Base-by-base conservation (phyloP, 192 early-diverging fungal species). In the Umbelopsis isabellina region DNA sequence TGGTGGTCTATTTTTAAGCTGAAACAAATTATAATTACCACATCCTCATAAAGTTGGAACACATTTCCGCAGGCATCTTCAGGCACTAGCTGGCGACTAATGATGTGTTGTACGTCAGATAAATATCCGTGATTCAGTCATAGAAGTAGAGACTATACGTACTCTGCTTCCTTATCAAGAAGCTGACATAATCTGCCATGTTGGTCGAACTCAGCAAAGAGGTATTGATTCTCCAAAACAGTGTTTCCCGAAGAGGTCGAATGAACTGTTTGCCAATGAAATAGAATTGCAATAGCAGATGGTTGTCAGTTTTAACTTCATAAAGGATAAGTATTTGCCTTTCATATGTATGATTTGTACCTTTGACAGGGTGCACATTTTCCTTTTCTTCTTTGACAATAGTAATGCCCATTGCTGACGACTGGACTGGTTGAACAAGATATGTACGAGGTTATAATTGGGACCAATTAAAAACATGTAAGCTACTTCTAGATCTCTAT, bases 1-100 rank as follows among this genome's bases (percentile, higher is more conserved):
- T 41, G 6, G 6, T 41, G 37, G 37, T 41, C 37, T 41, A 41
- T 9, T 41, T 41, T 41, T 41, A 41, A 5, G 37, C 37, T 41
- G 10, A 41, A 5, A 41, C 37, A 41, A 41, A 9, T 41, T 2
- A 37, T 22, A 77, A 71, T 46, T 76, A 83, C 82, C 48, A 94
- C 85, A 82, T 99, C 96, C 65, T 97, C 95, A 75, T 90, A 94
- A 45, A 96, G 58, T 41, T 85, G 82, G 58, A 98, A 85, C 35
- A 90, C 80, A 84, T 99, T 98, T 46, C 85, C 92, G 3, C 71
- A 68, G 30, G 74, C 71, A 0, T 84, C 81, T 66, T 74, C 22
- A 44, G 76, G 81, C 66, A 93, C 77, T 3, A 85, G 65, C 51
- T 89, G 86, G n/a, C 87, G 83, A 61, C 82, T 81, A 69, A 69